phyloP scores from a whole-genome alignment of 192 early-diverging fungal genomes.

The Backusella luteola region DNA sequence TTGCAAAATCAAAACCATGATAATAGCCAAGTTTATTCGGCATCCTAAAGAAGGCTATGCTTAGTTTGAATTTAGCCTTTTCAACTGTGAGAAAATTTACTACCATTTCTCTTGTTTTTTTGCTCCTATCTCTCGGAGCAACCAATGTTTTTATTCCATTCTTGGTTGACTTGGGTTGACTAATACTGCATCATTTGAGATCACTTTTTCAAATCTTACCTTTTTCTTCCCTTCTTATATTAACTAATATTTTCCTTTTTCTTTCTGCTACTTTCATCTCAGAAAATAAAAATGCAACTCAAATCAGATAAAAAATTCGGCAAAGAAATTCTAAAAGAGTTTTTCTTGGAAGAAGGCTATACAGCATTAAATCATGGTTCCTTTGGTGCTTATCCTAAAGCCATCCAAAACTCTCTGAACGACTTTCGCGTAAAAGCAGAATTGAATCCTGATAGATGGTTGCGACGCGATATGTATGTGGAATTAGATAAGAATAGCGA shows the following conservation, averaged over 20 bases:
- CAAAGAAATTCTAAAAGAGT: conserved; percentile 39
- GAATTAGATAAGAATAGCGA: conserved; percentile 33
- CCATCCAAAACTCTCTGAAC: conserved; percentile 16
- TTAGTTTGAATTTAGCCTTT: too few relatives aligned
- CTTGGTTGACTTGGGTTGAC: not conserved
- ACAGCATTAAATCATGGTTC: conserved; percentile 64
- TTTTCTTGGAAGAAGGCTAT: conserved; percentile 47
- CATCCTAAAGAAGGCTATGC: too few relatives aligned
- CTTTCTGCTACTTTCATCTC: not conserved
- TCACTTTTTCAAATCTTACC: not conserved
- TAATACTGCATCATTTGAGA: not conserved
- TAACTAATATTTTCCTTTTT: not conserved
- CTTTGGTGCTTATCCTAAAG: conserved; percentile 45
- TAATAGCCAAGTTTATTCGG: too few relatives aligned
- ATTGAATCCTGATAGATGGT: conserved; percentile 47
- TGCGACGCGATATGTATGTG: conserved; percentile 38
- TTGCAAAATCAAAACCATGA: too few relatives aligned
- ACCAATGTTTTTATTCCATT: not conserved
- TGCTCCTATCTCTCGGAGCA: not conserved
- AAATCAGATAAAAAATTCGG: conserved; percentile 34
- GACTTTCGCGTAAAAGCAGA: conserved; percentile 32
- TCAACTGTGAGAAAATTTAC: too few relatives aligned
- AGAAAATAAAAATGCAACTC: not conserved
- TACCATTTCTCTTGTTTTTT: too few relatives aligned
- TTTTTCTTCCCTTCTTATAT: too few relatives aligned